Evolutionary conservation across 2,329 filamentous ascomycete species (phyloP).

Genomic region (Hypoxylon rubiginosum): DNA sequence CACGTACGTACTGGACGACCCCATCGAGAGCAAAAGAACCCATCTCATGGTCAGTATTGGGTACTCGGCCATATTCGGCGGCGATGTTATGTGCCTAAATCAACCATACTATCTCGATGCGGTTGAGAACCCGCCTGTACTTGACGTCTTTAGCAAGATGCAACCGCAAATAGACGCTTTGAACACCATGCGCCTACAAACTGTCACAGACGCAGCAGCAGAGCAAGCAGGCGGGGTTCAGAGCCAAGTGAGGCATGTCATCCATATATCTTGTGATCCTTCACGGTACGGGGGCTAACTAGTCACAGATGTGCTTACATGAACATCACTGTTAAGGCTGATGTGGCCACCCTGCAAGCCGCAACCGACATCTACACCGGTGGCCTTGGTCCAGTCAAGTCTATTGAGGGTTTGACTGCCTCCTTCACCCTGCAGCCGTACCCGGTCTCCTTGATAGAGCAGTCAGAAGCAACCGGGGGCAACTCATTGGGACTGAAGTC

Average conservation of each 20-base stretch:
- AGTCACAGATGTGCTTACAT: conserved; percentile 28
- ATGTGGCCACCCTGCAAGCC: conserved; percentile 20
- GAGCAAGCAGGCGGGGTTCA: conserved; percentile 29
- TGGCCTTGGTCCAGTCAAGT: conserved; percentile 20
- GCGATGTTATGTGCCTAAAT: not conserved
- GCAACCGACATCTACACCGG: conserved; percentile 11
- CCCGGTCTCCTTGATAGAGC: conserved; percentile 20
- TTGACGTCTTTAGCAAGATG: conserved; percentile 23
- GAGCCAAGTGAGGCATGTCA: too few species aligned
- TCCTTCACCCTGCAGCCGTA: conserved; percentile 39
- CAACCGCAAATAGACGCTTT: conserved; percentile 18
- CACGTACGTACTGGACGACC: conserved; percentile 36
- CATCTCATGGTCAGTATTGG: conserved; percentile 45
- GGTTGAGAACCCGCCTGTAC: conserved; percentile 24
- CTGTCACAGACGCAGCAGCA: conserved; percentile 11
- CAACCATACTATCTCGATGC: conserved; percentile 29
- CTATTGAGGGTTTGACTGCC: conserved; percentile 17
- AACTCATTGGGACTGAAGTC: conserved; percentile 31
- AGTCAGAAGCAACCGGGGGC: conserved; percentile 17
- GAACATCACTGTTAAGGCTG: conserved; percentile 29
- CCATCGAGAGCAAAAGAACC: conserved; percentile 35
- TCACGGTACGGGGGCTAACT: not conserved
- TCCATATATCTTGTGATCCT: too few species aligned
- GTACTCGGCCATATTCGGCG: conserved; percentile 23
- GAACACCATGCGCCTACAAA: conserved; percentile 26